Base-by-base conservation (phyloP, 1,139 yeast genomes). In the Debaryomyces nepalensis region DNA sequence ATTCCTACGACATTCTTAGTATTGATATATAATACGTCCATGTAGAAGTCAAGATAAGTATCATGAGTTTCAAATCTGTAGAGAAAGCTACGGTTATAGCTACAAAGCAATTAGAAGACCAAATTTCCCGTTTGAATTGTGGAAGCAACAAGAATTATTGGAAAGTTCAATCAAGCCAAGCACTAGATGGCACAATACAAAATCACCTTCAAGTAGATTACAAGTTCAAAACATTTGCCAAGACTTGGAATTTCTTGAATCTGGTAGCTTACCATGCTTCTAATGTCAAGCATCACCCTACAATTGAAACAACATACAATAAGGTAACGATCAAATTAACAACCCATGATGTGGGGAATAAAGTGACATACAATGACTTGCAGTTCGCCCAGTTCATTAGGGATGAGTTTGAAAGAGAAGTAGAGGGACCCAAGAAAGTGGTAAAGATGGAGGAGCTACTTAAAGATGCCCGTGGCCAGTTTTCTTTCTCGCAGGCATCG, bases 211-310 rank as follows among this genome's bases (percentile, higher is more conserved):
- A 42, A 40, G 59, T 63, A 1, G 59, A 69, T 15, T 75, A 73
- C 52, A 61, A 57, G 31, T 73, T 85, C 51, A 67, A 64, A 40
- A 70, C 72, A 33, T 85, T 76, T 55, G 81, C 80, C 44, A 69
- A 70, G 24, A 82, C 91, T 0, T 83, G 90, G 88, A 64, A 54
- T 4, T 86, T 86, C 54, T 64, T 88, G 19, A 82, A 79, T 21
- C 73, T 74, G 42, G 77, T 87, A 2, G 81, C 90, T 1, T 64
- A 79, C 63, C 66, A 80, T 35, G 75, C 89, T 1, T 87, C 85
- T 55, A 53, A 67, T 1, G 63, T 69, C 54, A 84, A 81, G 20
- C 96, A 88, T 54, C 96, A 88, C 57, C 95, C 96, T 0, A 79
- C 81, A 0, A 79, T 85, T 4, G 68, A 68, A 1, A 84, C 84